Evolutionary conservation across 352 stramenopile genomes (phyloP).

Genomic region (Globisporangium lucens): DNA sequence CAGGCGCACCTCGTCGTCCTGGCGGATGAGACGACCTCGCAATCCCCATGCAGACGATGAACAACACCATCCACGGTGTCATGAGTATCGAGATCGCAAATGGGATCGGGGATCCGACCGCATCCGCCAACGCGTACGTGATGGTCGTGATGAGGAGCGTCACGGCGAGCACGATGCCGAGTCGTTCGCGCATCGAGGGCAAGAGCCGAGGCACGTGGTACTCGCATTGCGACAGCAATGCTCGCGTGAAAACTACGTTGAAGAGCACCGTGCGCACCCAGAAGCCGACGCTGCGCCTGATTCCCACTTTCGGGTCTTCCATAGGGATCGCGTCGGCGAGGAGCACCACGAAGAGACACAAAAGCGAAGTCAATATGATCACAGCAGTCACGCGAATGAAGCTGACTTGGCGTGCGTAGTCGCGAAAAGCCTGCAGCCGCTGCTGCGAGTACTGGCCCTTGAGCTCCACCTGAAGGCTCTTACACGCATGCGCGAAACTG

Average conservation of each 20-base stretch:
- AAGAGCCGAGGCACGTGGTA: neutral
- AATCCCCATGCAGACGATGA: neutral
- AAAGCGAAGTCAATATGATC: too few relatives aligned
- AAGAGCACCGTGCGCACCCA: neutral
- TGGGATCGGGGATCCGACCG: slow-evolving; percentile 30
- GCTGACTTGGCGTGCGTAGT: too few relatives aligned
- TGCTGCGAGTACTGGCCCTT: too few relatives aligned
- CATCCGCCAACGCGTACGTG: neutral
- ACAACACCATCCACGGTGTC: neutral
- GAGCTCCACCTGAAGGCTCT: too few relatives aligned
- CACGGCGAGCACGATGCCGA: neutral
- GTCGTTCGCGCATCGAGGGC: neutral
- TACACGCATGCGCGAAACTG: too few relatives aligned
- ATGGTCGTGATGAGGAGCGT: neutral
- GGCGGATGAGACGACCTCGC: neutral
- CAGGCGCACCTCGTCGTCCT: neutral
- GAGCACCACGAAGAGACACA: too few relatives aligned
- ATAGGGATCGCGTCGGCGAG: neutral
- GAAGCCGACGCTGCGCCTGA: neutral
- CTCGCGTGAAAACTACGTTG: neutral
- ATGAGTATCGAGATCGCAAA: slow-evolving; percentile 23
- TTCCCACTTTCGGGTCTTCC: neutral
- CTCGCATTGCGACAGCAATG: neutral
- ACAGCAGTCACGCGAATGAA: too few relatives aligned
- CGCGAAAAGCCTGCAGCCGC: too few relatives aligned